Conservation (phyloP, 2,329 filamentous ascomycete genomes). For the Apiospora aurea region DNA sequence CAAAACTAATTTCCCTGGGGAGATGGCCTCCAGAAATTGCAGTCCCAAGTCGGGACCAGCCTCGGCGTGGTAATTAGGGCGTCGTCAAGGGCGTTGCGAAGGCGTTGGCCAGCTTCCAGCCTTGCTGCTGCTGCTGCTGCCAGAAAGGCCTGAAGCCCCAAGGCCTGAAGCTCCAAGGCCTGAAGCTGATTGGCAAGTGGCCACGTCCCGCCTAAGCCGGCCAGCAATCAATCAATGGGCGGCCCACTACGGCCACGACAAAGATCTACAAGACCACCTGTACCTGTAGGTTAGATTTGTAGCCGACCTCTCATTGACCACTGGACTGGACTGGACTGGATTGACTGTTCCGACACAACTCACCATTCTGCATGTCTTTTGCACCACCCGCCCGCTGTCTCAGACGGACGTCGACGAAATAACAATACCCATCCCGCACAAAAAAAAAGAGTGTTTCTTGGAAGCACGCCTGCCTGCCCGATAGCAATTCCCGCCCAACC, state of each 20-base stretch:
- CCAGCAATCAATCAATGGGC: background rate
- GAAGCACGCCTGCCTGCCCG: background rate
- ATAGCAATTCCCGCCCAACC: constrained; percentile 8
- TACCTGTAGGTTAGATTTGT: background rate
- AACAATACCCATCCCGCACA: background rate
- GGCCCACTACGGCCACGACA: constrained; percentile 5
- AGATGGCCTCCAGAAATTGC: background rate
- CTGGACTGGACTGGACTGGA: background rate
- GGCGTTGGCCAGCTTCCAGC: background rate
- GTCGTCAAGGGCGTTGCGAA: background rate
- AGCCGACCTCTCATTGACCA: background rate
- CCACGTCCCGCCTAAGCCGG: background rate
- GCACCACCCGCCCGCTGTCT: background rate
- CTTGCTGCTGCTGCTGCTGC: too few relatives aligned
- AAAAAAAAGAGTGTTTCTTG: background rate
- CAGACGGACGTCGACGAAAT: background rate
- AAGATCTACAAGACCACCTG: background rate
- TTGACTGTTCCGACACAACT: background rate
- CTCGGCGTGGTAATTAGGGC: background rate
- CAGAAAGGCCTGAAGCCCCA: background rate
- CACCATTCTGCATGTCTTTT: constrained; percentile 15
- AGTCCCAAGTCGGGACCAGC: background rate
- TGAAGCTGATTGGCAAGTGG: background rate
- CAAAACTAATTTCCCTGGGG: background rate
- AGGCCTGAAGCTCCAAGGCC: background rate